Evolutionary conservation across 2,329 filamentous ascomycete genomes (phyloP).

Genomic region (Ceratocystis harringtonii): DNA sequence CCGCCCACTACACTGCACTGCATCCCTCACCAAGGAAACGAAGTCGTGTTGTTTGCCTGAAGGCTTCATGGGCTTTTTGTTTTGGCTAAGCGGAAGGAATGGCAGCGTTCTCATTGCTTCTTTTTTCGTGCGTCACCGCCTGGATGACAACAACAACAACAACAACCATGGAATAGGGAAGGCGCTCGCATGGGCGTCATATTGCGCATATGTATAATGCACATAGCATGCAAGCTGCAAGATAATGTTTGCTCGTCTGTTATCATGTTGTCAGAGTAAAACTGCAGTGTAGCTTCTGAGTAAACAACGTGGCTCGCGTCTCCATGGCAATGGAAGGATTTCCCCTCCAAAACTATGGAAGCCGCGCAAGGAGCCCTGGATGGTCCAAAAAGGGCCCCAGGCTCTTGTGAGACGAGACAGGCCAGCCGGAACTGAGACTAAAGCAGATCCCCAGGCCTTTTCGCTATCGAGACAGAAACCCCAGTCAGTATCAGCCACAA

Average conservation of each 20-base stretch:
- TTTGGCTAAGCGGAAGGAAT: slow-evolving; percentile 2
- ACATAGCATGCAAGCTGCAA: too few species aligned
- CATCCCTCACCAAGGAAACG: slow-evolving; percentile 3
- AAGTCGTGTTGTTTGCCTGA: not conserved
- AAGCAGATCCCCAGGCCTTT: not conserved
- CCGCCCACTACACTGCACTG: not conserved
- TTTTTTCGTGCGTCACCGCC: not conserved
- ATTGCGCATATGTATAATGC: not conserved
- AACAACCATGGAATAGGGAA: not conserved
- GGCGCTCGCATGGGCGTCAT: too few species aligned
- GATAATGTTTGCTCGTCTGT: too few species aligned
- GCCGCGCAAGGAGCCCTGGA: slow-evolving; percentile 2
- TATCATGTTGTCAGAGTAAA: not conserved
- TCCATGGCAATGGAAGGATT: slow-evolving; percentile 9
- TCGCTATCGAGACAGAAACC: not conserved
- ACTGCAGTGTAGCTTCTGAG: not conserved
- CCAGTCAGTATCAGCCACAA: not conserved
- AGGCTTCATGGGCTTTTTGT: not conserved
- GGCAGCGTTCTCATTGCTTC: not conserved
- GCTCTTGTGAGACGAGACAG: not conserved
- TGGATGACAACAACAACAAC: not conserved
- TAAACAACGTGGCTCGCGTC: slow-evolving; percentile 9
- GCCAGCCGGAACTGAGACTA: not conserved
- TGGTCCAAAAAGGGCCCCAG: not conserved
- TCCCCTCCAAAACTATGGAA: not conserved